phyloP scores from a whole-genome alignment of 148 eudicot genomes.

The Vaccinium vitisidaea region DNA sequence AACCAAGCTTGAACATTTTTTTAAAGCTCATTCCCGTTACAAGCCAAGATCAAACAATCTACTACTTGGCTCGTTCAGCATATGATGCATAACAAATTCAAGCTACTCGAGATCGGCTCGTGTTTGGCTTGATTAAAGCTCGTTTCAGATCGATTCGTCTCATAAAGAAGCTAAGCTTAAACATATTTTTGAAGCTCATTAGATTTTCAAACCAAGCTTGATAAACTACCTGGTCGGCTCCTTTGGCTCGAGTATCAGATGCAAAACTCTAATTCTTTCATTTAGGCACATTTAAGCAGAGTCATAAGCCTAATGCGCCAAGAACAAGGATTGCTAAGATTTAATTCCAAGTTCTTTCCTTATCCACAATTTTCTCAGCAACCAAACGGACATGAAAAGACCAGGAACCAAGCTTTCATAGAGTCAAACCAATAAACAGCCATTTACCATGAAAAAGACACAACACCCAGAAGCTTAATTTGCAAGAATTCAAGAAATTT shows the following conservation, averaged over 20 bases:
- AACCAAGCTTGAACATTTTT: no score
- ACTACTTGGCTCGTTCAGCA: no score
- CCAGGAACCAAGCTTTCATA: not conserved
- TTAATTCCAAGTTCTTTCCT: not conserved
- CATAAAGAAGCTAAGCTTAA: no score
- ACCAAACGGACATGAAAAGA: conserved; percentile 2
- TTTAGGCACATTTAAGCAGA: not conserved
- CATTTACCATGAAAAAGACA: not conserved
- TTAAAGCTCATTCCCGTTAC: no score
- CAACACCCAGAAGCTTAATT: conserved; percentile 18
- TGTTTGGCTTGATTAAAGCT: no score
- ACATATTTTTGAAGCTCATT: no score
- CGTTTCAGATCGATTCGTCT: no score
- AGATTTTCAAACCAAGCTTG: no score
- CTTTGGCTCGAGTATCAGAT: not conserved
- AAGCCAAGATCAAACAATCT: no score
- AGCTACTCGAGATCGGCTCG: no score
- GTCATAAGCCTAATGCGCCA: not conserved
- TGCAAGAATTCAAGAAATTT: not conserved
- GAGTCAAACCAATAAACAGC: conserved; percentile 1
- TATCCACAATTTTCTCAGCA: conserved; percentile 16
- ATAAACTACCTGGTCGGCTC: no score
- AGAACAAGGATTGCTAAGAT: not conserved
- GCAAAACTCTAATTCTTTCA: not conserved
- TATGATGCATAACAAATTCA: no score